Percentiles rank a stretch among this genome's conserved stretches.
These are phyloP conservation scores for Macrophomina phaseolina DNA, from an alignment of 2,329 filamentous ascomycete species.

Conservation along the genomic window DNA sequence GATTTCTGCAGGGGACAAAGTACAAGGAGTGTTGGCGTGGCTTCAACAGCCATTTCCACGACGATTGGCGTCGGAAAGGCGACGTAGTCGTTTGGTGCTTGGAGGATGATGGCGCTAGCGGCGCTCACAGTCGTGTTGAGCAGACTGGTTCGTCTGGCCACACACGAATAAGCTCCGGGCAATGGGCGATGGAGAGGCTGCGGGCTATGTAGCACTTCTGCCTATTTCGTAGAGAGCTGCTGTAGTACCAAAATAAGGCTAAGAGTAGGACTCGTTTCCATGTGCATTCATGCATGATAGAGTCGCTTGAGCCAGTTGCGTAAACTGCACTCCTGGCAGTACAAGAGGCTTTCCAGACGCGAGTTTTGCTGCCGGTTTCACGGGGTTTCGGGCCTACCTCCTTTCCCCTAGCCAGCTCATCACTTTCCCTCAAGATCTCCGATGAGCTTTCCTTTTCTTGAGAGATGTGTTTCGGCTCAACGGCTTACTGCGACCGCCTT, in stretches of 20 bases:
- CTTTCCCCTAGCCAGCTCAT: constrained; percentile 15
- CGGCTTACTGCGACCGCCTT: neutral
- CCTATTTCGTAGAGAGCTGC: constrained; percentile 8
- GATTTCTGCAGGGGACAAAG: constrained; percentile 49
- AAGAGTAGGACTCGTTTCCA: neutral
- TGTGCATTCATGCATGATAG: neutral
- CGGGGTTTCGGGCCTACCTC: constrained; percentile 13
- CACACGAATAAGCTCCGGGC: constrained; percentile 19
- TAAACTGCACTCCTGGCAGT: neutral
- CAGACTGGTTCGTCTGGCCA: neutral
- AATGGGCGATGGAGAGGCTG: constrained; percentile 13
- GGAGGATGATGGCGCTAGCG: constrained; percentile 8
- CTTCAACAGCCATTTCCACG: constrained; percentile 68
- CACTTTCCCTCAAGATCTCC: constrained; percentile 1
- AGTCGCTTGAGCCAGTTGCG: neutral
- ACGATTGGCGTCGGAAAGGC: constrained; percentile 65
- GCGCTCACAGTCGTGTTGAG: neutral
- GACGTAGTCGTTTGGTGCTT: constrained; percentile 66
- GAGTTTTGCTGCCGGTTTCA: no score
- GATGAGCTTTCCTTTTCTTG: constrained; percentile 13
- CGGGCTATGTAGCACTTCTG: neutral
- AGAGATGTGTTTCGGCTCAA: neutral
- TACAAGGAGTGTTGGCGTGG: constrained; percentile 66
- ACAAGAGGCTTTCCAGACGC: neutral
- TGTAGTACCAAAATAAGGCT: neutral